These are phyloP conservation scores for Eucalyptus paniculata DNA, from an alignment of 345 rosid genomes.

Conservation along the genomic window DNA sequence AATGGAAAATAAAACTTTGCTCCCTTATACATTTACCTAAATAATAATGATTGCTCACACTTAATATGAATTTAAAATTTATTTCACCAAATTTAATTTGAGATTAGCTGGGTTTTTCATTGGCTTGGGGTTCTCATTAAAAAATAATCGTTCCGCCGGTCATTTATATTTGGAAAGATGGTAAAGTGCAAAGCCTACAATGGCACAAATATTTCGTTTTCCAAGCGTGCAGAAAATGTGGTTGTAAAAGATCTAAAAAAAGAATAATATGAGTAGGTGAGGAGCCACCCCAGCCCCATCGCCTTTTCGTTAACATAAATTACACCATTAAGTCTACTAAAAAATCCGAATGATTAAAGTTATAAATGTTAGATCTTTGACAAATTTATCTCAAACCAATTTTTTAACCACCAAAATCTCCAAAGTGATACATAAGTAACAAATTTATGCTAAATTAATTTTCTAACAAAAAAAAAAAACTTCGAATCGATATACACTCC, in stretches of 20 bases:
- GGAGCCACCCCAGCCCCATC: background rate
- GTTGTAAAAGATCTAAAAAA: fast-evolving
- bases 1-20: background rate
- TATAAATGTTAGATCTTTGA: fast-evolving
- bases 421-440: too few relatives aligned
- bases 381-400: fast-evolving
- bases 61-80: background rate
- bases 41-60: background rate
- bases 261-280: background rate
- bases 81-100: background rate
- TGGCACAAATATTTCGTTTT: background rate
- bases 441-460: too few relatives aligned
- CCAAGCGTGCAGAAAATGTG: background rate
- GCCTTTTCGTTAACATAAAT: too few relatives aligned
- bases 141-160: background rate
- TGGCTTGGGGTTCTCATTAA: background rate
- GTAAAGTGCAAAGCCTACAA: background rate
- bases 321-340: too few relatives aligned
- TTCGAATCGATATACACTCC: fast-evolving
- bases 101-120: background rate
- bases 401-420: too few relatives aligned
- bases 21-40: background rate
- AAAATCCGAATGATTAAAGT: too few relatives aligned
- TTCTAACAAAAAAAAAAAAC: too few relatives aligned
- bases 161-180: background rate